phyloP scores from a whole-genome alignment of 805 yeast genomes.

The Metschnikowia picachoensis region DNA sequence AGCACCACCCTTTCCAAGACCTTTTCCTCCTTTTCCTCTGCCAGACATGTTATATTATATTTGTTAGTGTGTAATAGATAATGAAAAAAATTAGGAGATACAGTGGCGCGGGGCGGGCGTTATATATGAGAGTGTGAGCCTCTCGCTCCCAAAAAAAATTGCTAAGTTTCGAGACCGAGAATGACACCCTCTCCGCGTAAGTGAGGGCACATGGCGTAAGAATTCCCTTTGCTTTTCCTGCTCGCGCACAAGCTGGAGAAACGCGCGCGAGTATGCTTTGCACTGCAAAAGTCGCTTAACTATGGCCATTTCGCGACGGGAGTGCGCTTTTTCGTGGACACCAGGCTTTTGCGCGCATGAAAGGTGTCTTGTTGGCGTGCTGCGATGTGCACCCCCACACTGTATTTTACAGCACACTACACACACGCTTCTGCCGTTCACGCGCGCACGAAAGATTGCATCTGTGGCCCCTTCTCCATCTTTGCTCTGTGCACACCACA shows the following conservation, averaged over 20 bases:
- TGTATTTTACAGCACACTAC: conserved; percentile 12
- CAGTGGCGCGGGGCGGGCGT: conserved; percentile 14
- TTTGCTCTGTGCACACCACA: background rate
- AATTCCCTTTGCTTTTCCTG: conserved; percentile 11
- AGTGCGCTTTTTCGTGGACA: conserved; percentile 1
- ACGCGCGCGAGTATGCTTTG: conserved; percentile 9
- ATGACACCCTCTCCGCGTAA: background rate
- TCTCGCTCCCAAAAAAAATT: background rate
- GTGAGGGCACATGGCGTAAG: conserved; percentile 10
- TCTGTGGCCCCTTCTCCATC: background rate
- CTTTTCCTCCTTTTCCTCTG: conserved; percentile 99
- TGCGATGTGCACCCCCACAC: conserved; percentile 5
- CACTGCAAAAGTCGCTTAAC: conserved; percentile 13
- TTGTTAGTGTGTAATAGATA: conserved; percentile 4
- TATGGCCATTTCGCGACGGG: conserved; percentile 12
- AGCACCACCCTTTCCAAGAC: conserved; percentile 99
- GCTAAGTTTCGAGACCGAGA: background rate
- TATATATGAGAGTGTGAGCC: conserved; percentile 10
- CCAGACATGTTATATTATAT: conserved; percentile 68
- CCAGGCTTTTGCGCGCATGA: conserved; percentile 7
- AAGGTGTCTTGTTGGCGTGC: conserved; percentile 12
- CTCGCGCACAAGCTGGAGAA: background rate
- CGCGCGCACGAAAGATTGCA: background rate
- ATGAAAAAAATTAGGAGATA: background rate
- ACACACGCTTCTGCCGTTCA: background rate